Evolutionary conservation across 257 asterid species (phyloP).

Genomic region (Forsythia viridissima): DNA sequence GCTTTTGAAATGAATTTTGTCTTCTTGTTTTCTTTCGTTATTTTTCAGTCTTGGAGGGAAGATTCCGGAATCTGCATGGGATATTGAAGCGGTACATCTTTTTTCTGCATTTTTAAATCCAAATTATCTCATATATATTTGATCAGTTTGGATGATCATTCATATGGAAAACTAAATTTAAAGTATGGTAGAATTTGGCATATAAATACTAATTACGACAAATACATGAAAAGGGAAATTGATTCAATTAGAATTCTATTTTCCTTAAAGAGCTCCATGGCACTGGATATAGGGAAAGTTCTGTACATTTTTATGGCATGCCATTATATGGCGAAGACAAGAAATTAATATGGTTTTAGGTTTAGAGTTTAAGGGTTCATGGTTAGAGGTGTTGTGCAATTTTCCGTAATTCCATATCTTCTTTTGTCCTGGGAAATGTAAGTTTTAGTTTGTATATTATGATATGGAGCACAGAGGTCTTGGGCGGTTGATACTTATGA

Average conservation of each 20-base stretch:
- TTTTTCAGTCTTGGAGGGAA: constrained; percentile 78
- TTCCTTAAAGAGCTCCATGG: neutral
- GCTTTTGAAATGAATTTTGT: neutral
- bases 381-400: neutral
- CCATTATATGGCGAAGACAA: neutral
- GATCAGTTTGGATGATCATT: neutral
- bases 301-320: neutral
- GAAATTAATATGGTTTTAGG: neutral
- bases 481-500: constrained; percentile 62
- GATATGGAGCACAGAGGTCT: constrained; percentile 46
- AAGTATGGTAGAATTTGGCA: neutral
- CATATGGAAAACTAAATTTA: neutral
- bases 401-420: neutral
- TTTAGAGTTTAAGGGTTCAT: neutral
- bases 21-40: neutral
- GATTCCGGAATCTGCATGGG: constrained; percentile 53
- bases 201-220: neutral
- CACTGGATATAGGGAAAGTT: neutral
- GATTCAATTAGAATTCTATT: neutral
- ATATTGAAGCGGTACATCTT: constrained; percentile 43
- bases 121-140: neutral
- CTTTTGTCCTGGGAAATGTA: neutral
- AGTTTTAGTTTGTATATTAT: neutral
- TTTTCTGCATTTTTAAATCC: neutral
- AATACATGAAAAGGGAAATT: neutral